Conservation (phyloP, 208 protist genomes). For the Leishmania braziliensis region DNA sequence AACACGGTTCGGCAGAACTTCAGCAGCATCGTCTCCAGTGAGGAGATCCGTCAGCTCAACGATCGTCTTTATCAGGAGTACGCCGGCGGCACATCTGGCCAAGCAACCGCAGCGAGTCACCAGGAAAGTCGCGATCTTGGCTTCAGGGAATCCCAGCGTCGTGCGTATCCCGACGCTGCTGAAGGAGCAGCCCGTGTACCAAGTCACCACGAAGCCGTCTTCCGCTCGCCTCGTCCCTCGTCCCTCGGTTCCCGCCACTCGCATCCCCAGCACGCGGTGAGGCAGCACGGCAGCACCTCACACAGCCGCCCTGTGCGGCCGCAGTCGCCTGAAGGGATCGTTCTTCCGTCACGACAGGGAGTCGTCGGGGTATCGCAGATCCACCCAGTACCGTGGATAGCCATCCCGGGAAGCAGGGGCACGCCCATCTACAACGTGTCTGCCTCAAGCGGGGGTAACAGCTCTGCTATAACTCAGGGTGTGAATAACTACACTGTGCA, state of each 20-base stretch:
- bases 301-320: slow-evolving; percentile 16
- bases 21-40: slow-evolving; percentile 37
- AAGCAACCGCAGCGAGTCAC: not conserved
- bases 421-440: not conserved
- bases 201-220: not conserved
- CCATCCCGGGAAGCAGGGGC: not conserved
- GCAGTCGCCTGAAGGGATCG: slow-evolving; percentile 10
- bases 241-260: slow-evolving; percentile 20
- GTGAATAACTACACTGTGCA: not conserved
- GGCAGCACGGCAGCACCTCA: slow-evolving; percentile 11
- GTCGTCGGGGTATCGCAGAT: not conserved
- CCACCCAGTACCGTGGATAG: not conserved
- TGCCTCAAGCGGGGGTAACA: not conserved
- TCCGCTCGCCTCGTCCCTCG: not conserved
- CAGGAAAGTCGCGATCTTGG: slow-evolving; percentile 10
- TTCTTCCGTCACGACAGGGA: not conserved
- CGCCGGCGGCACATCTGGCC: not conserved
- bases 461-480: not conserved
- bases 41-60: slow-evolving; percentile 32
- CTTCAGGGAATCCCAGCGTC: slow-evolving; percentile 3
- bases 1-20: slow-evolving; percentile 46
- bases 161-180: slow-evolving; percentile 9
- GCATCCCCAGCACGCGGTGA: not conserved
- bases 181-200: not conserved
- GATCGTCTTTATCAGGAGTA: slow-evolving; percentile 22